Percentiles rank a stretch among this genome's conserved stretches.
These are phyloP conservation scores for Usnea hakonensis DNA, from an alignment of 495 filamentous ascomycete species.

Conservation along the genomic window DNA sequence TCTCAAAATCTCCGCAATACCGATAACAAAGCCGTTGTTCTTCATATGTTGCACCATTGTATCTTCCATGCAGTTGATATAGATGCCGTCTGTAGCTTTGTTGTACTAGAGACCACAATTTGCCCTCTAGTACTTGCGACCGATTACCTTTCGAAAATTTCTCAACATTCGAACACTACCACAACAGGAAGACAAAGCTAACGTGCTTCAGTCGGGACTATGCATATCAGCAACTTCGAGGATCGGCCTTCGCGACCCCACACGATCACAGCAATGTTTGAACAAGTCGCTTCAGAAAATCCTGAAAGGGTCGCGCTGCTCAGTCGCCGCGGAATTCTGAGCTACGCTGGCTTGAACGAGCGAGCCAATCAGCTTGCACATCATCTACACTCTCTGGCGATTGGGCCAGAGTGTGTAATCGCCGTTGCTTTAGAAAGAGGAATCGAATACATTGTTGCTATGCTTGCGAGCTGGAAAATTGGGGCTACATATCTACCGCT, in stretches of 20 bases:
- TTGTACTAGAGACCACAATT: neutral
- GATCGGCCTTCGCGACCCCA: neutral
- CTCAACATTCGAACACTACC: neutral
- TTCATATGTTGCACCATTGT: neutral
- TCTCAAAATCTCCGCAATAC: neutral
- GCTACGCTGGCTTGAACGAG: neutral
- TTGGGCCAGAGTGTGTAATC: neutral
- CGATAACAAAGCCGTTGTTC: neutral
- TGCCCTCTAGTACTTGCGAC: neutral
- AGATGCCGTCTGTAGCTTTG: neutral
- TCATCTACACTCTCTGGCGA: neutral
- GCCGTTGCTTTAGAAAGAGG: neutral
- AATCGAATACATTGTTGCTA: neutral
- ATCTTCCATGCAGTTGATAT: neutral
- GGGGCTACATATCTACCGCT: neutral
- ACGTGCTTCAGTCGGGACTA: neutral
- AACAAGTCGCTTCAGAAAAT: neutral
- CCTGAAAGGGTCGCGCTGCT: neutral
- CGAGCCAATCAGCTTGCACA: neutral
- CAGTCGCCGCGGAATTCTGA: neutral
- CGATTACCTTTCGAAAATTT: too few relatives aligned
- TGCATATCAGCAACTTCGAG: neutral
- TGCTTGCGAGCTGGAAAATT: neutral
- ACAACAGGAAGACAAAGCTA: neutral
- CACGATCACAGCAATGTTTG: neutral